phyloP scores from a whole-genome alignment of 2,329 filamentous ascomycete genomes.

The Fusarium subglutinans region DNA sequence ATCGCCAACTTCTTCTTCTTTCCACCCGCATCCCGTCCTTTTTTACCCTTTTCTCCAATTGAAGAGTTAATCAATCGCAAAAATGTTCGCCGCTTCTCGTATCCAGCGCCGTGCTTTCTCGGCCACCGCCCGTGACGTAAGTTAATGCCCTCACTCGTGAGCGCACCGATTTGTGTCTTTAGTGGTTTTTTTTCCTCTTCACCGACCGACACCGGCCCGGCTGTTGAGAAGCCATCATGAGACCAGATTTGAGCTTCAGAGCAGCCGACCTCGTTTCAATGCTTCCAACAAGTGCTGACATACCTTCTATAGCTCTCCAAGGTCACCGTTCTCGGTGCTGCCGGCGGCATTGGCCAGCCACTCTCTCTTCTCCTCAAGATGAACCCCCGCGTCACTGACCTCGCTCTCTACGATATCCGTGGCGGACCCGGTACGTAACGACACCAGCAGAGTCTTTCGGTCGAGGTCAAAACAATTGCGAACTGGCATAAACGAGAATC shows the following conservation, averaged over 20 bases:
- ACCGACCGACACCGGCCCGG: constrained; percentile 33
- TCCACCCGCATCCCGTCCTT: constrained; percentile 34
- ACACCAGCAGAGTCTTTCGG: neutral
- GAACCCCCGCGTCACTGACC: constrained; percentile 92
- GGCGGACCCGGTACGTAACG: constrained; percentile 81
- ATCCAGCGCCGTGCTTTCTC: constrained; percentile 85
- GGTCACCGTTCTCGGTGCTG: constrained; percentile 95
- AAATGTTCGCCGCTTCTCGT: constrained; percentile 78
- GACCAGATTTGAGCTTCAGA: neutral
- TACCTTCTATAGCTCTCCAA: constrained; percentile 79
- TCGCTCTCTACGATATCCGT: constrained; percentile 98
- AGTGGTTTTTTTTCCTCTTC: constrained; percentile 24
- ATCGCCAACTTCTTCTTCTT: constrained; percentile 36
- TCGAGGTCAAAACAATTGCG: neutral
- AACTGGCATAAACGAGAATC: neutral
- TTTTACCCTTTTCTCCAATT: constrained; percentile 38
- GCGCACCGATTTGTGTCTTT: constrained; percentile 11
- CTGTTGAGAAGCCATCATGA: neutral
- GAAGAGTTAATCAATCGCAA: constrained; percentile 42
- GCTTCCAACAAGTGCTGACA: constrained; percentile 27
- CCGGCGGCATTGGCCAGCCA: constrained; percentile 98
- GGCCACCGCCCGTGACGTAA: constrained; percentile 79
- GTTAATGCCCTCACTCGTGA: constrained; percentile 43
- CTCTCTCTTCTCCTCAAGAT: constrained; percentile 98
- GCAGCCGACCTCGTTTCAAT: neutral